Percentiles rank a stretch among this genome's conserved stretches.
Evolutionary conservation across 2,329 filamentous ascomycete genomes (phyloP).

Genomic region (Geosmithia morbida): DNA sequence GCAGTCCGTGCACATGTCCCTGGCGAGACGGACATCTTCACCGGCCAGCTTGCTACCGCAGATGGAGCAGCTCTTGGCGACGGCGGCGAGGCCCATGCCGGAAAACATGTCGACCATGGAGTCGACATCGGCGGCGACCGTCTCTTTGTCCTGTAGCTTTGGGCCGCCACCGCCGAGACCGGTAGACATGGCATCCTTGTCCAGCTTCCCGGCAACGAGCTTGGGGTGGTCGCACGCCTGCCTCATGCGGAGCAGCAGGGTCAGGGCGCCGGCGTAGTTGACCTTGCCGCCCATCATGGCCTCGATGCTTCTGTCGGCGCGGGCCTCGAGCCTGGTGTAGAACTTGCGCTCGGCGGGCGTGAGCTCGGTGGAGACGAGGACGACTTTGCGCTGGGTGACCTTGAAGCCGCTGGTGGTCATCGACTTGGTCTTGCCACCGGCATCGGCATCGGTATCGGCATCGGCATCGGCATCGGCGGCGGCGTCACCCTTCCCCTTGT

Average conservation of each 20-base stretch:
- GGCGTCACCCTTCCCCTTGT: no score
- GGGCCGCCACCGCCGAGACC: conserved; percentile 31
- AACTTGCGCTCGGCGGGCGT: conserved; percentile 69
- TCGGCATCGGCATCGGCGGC: background rate
- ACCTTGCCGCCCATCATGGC: conserved; percentile 67
- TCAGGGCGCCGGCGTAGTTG: conserved; percentile 88
- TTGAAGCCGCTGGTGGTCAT: conserved; percentile 59
- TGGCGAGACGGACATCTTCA: conserved; percentile 23
- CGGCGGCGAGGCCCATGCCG: conserved; percentile 56
- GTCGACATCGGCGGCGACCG: conserved; percentile 48
- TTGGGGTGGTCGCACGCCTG: conserved; percentile 94
- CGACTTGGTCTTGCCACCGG: conserved; percentile 28
- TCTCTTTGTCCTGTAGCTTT: conserved; percentile 19
- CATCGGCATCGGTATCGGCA: background rate
- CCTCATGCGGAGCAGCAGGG: conserved; percentile 75
- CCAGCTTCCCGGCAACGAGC: conserved; percentile 71
- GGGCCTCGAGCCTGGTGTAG: conserved; percentile 69
- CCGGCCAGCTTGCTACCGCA: conserved; percentile 56
- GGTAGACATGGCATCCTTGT: conserved; percentile 65
- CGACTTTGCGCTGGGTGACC: conserved; percentile 80
- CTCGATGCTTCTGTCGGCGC: conserved; percentile 76
- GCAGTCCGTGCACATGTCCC: conserved; percentile 57
- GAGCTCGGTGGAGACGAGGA: conserved; percentile 66
- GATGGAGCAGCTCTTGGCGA: conserved; percentile 66
- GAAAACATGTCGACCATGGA: conserved; percentile 77